Conservation (phyloP, 2,329 filamentous ascomycete genomes). For the Xylariomycetidae sp. region DNA sequence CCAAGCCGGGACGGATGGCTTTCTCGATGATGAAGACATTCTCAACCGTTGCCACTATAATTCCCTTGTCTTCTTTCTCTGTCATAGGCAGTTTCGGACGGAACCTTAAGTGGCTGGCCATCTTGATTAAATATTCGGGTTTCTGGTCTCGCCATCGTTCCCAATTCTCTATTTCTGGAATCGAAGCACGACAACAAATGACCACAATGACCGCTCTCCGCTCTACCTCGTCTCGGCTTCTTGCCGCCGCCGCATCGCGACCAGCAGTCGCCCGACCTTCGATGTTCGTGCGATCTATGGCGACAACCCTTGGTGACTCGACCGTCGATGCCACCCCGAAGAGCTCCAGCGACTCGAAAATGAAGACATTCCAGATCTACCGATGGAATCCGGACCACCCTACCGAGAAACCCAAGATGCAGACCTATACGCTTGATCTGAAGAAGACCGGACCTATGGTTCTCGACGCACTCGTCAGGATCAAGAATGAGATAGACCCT, state of each 20-base stretch:
- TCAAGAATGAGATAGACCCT: conserved; percentile 98
- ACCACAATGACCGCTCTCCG: conserved; percentile 57
- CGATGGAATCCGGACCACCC: conserved; percentile 96
- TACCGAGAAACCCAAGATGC: conserved; percentile 89
- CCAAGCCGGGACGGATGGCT: conserved; percentile 21
- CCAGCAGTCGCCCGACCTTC: conserved; percentile 32
- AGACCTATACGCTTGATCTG: conserved; percentile 88
- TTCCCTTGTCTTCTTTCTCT: conserved; percentile 2
- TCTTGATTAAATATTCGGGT: conserved; percentile 1
- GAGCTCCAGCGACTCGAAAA: conserved; percentile 50
- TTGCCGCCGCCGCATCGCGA: conserved; percentile 43
- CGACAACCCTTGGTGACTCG: conserved; percentile 53
- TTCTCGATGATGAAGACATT: conserved; percentile 25
- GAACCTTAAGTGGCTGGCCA: conserved; percentile 10
- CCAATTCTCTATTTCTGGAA: conserved; percentile 2
- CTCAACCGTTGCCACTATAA: conserved; percentile 16
- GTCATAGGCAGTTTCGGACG: background rate
- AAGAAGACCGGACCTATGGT: conserved; percentile 99
- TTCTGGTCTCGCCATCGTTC: conserved; percentile 1
- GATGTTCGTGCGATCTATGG: conserved; percentile 48
- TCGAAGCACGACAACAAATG: background rate
- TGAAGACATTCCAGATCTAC: conserved; percentile 98
- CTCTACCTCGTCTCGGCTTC: conserved; percentile 48
- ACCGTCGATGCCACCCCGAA: conserved; percentile 59
- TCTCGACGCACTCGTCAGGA: conserved; percentile 90